These are phyloP conservation scores for Durotheca rogersii DNA, from an alignment of 495 filamentous ascomycete genomes.

Conservation along the genomic window DNA sequence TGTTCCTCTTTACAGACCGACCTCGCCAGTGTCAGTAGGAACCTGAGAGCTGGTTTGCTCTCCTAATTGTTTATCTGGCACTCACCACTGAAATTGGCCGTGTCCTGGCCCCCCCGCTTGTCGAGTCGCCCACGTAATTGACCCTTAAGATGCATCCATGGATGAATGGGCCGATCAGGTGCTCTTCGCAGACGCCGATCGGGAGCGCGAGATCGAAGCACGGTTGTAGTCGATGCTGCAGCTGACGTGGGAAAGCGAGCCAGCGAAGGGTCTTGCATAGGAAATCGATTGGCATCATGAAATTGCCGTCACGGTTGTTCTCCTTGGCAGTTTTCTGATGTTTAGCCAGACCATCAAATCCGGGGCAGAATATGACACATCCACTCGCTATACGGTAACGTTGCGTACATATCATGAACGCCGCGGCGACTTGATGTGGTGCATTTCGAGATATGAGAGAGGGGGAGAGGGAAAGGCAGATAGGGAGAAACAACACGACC, in stretches of 20 bases:
- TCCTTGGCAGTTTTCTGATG: slow-evolving; percentile 34
- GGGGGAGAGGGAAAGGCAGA: no score
- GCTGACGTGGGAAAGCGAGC: slow-evolving; percentile 20
- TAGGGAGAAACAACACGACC: slow-evolving; percentile 1
- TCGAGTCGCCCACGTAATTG: slow-evolving; percentile 14
- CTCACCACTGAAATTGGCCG: slow-evolving; percentile 2
- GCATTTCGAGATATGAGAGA: slow-evolving; percentile 6
- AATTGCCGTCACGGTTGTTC: slow-evolving; percentile 26
- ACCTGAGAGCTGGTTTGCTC: slow-evolving; percentile 3
- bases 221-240: slow-evolving; percentile 19
- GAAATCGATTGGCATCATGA: slow-evolving; percentile 11
- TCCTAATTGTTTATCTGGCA: slow-evolving; percentile 9
- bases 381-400: slow-evolving; percentile 26
- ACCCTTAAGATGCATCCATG: slow-evolving; percentile 10
- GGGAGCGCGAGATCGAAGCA: slow-evolving; percentile 12
- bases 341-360: slow-evolving; percentile 34
- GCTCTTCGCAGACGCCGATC: slow-evolving; percentile 4
- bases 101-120: slow-evolving; percentile 9
- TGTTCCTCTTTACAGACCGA: slow-evolving; percentile 1
- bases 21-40: slow-evolving; percentile 11
- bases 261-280: neutral
- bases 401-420: slow-evolving; percentile 25
- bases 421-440: slow-evolving; percentile 11
- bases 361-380: slow-evolving; percentile 29
- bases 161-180: slow-evolving; percentile 6